Percentiles rank a stretch among this genome's conserved stretches.
phyloP scores from a whole-genome alignment of 768 basidiomycete species.

The Suillus cothurnatus region DNA sequence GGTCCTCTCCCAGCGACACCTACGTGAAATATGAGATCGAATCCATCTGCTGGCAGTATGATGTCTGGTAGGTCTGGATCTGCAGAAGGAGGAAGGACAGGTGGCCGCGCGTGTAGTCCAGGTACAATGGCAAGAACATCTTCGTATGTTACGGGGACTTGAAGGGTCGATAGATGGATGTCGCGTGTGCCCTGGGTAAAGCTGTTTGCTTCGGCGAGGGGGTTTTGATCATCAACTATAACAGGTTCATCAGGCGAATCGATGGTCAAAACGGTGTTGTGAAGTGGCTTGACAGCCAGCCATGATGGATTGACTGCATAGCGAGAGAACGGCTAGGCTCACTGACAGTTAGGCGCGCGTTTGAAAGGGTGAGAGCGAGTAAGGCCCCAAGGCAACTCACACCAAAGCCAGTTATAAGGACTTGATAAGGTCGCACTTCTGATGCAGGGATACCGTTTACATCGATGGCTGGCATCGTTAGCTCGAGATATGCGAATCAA shows the following conservation, averaged over 20 bases:
- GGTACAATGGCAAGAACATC: constrained; percentile 57
- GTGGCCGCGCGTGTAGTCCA: constrained; percentile 61
- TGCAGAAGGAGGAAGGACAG: constrained; percentile 43
- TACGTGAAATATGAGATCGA: constrained; percentile 72
- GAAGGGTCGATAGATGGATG: constrained; percentile 61
- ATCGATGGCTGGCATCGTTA: constrained; percentile 36
- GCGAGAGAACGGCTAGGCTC: constrained; percentile 54
- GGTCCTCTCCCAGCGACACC: constrained; percentile 68
- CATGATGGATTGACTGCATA: constrained; percentile 69
- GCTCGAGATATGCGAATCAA: constrained; percentile 1
- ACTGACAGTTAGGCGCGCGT: constrained; percentile 20
- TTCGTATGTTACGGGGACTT: constrained; percentile 62
- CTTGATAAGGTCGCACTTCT: constrained; percentile 41
- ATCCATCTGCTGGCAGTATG: constrained; percentile 49
- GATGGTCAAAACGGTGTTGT: constrained; percentile 52
- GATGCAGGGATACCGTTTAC: constrained; percentile 20
- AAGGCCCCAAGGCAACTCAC: constrained; percentile 40
- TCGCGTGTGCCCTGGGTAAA: constrained; percentile 33
- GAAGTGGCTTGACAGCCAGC: constrained; percentile 65
- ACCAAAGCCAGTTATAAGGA: constrained; percentile 56
- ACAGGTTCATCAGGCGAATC: constrained; percentile 35
- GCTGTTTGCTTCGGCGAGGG: constrained; percentile 15
- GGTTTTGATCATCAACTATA: constrained; percentile 21
- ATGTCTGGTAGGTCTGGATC: constrained; percentile 41
- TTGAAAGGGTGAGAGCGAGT: constrained; percentile 18